Conservation (phyloP, 257 asterid genomes). For the Plantago ovata region DNA sequence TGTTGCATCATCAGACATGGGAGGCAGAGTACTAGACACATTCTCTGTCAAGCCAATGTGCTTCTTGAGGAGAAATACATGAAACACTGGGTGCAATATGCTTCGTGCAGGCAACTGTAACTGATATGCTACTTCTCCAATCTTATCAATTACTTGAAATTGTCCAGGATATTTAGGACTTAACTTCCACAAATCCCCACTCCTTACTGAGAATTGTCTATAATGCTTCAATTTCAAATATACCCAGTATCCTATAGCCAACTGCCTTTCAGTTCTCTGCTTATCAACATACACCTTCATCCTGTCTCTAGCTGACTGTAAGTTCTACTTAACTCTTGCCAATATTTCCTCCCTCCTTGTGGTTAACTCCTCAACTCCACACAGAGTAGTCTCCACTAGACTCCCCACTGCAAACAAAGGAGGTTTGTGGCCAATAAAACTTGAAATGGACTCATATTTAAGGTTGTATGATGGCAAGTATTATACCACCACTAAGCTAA, state of each 20-base stretch:
- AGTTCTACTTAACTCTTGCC: neutral
- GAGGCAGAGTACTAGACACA: neutral
- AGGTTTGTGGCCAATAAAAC: neutral
- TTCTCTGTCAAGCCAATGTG: accelerated
- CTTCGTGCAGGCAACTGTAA: neutral
- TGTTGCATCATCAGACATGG: neutral
- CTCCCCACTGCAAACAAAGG: accelerated
- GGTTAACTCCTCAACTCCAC: neutral
- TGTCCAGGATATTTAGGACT: neutral
- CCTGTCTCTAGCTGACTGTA: neutral
- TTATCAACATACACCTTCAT: constrained; percentile 5
- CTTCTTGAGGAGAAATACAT: neutral
- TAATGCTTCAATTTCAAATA: constrained; percentile 3
- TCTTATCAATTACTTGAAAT: neutral
- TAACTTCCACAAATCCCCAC: neutral
- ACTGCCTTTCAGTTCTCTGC: neutral
- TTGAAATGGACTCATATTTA: constrained; percentile 1
- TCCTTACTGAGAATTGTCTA: neutral
- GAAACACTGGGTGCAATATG: constrained; percentile 10
- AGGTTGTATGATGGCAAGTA: neutral
- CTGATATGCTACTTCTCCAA: constrained; percentile 8
- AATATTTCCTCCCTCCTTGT: neutral
- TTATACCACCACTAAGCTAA: constrained; percentile 11
- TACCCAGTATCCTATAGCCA: constrained; percentile 14
- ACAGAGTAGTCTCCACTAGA: neutral